phyloP scores from a whole-genome alignment of 73 alveolate species.

The Breviolum minutum region DNA sequence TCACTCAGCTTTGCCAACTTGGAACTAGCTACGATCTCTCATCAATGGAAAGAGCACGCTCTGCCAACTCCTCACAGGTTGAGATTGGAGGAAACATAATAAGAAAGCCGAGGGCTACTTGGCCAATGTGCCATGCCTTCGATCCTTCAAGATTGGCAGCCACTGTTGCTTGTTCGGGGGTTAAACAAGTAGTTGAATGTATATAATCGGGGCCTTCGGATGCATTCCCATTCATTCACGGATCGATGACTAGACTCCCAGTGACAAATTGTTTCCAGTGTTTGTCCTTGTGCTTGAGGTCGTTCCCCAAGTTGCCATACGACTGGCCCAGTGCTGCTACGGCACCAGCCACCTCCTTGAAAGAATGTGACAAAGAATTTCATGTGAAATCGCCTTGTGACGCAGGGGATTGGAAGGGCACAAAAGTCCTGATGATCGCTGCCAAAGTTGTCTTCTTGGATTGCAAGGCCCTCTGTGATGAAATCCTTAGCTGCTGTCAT shows the following conservation, averaged over 20 bases:
- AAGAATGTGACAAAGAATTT: not conserved
- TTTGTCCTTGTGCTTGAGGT: slow-evolving; percentile 2
- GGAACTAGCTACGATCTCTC: not conserved
- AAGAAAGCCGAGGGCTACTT: no score
- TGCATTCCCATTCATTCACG: no score
- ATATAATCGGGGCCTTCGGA: no score
- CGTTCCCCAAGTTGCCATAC: not conserved
- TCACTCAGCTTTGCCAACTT: no score
- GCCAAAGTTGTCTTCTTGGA: slow-evolving; percentile 10
- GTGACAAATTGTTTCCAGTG: no score
- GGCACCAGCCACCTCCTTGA: not conserved
- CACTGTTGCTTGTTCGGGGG: no score
- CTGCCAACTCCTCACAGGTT: not conserved
- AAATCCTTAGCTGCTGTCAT: not conserved
- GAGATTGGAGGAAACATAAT: no score
- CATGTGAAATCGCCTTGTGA: not conserved
- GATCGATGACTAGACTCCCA: no score
- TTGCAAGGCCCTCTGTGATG: not conserved
- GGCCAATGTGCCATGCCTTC: no score
- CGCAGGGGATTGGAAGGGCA: not conserved
- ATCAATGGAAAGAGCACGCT: slow-evolving; percentile 9
- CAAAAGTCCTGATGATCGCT: not conserved
- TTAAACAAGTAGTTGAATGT: no score
- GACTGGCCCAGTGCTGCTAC: slow-evolving; percentile 5
- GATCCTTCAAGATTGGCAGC: no score